Conservation (phyloP, 2,329 filamentous ascomycete genomes). For the Dryadomyces quercus-mongolicae region DNA sequence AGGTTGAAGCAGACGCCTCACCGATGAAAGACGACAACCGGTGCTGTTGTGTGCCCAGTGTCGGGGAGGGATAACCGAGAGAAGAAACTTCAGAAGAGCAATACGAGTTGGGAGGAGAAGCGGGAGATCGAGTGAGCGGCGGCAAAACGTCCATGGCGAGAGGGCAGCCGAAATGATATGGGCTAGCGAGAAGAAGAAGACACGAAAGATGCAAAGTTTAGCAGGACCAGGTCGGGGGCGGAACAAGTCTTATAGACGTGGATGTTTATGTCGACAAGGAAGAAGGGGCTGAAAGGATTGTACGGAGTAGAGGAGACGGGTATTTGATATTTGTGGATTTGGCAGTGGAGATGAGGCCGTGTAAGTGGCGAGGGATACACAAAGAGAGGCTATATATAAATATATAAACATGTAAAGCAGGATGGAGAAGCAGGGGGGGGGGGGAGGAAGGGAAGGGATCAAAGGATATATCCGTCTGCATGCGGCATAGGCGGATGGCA, state of each 20-base stretch:
- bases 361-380: neutral
- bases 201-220: neutral
- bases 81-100: slow-evolving; percentile 28
- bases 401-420: no score
- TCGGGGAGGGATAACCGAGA: slow-evolving; percentile 34
- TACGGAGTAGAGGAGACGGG: neutral
- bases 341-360: neutral
- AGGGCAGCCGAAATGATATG: neutral
- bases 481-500: neutral
- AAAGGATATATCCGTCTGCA: neutral
- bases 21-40: slow-evolving; percentile 29
- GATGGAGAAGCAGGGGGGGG: neutral
- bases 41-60: slow-evolving; percentile 29
- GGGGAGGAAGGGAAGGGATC: neutral
- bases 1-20: slow-evolving; percentile 19
- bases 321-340: neutral
- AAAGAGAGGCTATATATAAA: neutral
- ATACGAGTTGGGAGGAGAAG: slow-evolving; percentile 31
- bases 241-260: neutral
- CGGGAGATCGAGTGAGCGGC: slow-evolving; percentile 31
- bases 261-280: neutral
- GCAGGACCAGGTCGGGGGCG: neutral
- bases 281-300: neutral
- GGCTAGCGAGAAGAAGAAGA: neutral
- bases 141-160: slow-evolving; percentile 36